These are phyloP conservation scores for Populus ilicifolia DNA, from an alignment of 345 rosid genomes.

Conservation along the genomic window DNA sequence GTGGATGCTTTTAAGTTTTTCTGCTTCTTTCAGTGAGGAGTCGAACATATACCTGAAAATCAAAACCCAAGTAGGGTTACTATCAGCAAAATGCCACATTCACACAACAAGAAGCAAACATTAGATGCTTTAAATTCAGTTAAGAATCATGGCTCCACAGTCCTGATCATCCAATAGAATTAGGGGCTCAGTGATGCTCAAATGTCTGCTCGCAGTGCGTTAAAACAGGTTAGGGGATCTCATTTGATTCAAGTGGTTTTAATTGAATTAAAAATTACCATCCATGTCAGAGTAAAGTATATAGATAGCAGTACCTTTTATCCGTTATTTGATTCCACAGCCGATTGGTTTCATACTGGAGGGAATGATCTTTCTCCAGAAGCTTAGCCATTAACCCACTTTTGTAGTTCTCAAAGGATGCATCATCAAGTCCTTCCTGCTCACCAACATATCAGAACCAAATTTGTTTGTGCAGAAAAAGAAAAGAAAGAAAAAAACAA, in stretches of 20 bases:
- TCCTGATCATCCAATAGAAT: too few relatives aligned
- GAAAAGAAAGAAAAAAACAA: background rate
- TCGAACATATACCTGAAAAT: conserved; percentile 77
- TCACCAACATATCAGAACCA: background rate
- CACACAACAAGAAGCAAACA: too few relatives aligned
- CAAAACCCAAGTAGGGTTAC: background rate
- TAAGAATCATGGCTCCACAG: too few relatives aligned
- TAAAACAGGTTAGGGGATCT: background rate
- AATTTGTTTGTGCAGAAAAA: background rate
- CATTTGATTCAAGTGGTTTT: too few relatives aligned
- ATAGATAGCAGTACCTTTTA: conserved; percentile 52
- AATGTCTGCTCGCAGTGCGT: background rate
- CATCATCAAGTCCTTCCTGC: conserved; percentile 73
- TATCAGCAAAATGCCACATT: background rate
- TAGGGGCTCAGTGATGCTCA: too few relatives aligned
- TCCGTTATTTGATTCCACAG: conserved; percentile 83
- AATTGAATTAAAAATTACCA: background rate
- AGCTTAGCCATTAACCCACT: conserved; percentile 74
- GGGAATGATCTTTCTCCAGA: conserved; percentile 86
- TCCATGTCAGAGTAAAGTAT: background rate
- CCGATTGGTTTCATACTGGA: conserved; percentile 68
- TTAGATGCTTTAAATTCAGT: too few relatives aligned
- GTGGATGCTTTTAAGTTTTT: conserved; percentile 51
- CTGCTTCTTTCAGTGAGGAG: conserved; percentile 66
- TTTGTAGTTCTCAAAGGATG: conserved; percentile 65